Evolutionary conservation across 2,329 filamentous ascomycete species (phyloP), one percentile per base, ranked within the genome.

Genomic region (Colletotrichum neosansevieriae): DNA sequence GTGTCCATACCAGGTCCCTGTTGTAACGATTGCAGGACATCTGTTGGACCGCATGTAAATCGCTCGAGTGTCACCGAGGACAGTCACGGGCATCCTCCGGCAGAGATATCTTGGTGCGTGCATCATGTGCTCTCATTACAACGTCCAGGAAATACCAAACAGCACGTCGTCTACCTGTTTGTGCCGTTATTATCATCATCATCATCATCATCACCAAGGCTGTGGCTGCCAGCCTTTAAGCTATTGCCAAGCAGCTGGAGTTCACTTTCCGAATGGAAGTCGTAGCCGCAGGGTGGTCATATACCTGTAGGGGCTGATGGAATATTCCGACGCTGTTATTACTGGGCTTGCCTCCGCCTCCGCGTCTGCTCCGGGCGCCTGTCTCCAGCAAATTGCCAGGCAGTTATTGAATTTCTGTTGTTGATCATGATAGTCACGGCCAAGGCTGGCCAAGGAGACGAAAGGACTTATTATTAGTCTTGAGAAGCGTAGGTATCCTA

Each of bases 361-460:
- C 51, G 44, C 61, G 38, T 51, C n/a, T 42, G 29, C 50, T 40
- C 42, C 19, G 36, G 42, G 29, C 58, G 15, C 24, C n/a, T 44
- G 13, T 45, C 24, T 21, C n/a, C 58, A 36, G 13, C n/a, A n/a
- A 63, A 38, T 57, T 59, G 36, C 32, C 29, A n/a, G 32, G 34
- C 19, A 54, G 32, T 38, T 42, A 57, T 36, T 50, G 38, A 42
- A 11, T 29, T 29, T n/a, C 40, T 61, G 59, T 15, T 29, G 36
- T 19, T 51, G 57, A 67, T 67, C 36, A 40, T 50, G 42, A 44
- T 44, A 21, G 54, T 38, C 54, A 56, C 32, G 38, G 53, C 60
- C 60, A 58, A 64, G 53, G 19, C 29, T 17, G 42, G 65, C 49
- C 54, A 64, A 63, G 64, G 9, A 34, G 32, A 56, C 19, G 15